Conservation (phyloP, 805 yeast genomes). For the Saturnispora ahearnii region DNA sequence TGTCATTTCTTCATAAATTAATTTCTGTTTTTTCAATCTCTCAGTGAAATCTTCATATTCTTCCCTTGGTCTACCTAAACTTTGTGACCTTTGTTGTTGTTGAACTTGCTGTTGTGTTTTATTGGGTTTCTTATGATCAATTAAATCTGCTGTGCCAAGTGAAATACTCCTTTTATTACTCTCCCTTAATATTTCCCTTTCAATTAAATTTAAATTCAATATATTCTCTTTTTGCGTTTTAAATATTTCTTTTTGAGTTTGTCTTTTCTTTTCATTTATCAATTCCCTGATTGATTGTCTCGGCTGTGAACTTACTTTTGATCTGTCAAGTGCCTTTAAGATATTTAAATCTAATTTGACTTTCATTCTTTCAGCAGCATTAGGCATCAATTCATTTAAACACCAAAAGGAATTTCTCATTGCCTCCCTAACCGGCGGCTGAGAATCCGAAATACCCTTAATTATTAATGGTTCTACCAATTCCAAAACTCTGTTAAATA, state of each 20-base stretch:
- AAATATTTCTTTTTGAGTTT: not conserved
- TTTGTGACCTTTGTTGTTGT: not conserved
- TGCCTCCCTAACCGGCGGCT: slow-evolving; percentile 67
- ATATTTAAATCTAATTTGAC: slow-evolving; percentile 35
- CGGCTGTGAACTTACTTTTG: slow-evolving; percentile 22
- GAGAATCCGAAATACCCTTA: slow-evolving; percentile 69
- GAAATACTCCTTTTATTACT: not conserved
- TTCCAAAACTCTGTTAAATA: slow-evolving; percentile 30
- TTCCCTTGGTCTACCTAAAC: slow-evolving; percentile 4
- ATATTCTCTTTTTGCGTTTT: not conserved
- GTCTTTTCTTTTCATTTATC: slow-evolving; percentile 34
- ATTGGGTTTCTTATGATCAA: slow-evolving; percentile 9
- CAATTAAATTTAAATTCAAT: not conserved
- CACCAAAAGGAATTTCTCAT: slow-evolving; percentile 73
- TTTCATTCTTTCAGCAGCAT: slow-evolving; percentile 34
- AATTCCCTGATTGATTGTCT: slow-evolving; percentile 42
- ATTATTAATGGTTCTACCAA: slow-evolving; percentile 40
- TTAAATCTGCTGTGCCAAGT: not conserved
- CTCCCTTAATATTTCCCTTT: not conserved
- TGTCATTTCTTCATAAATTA: slow-evolving; percentile 18
- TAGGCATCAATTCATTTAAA: slow-evolving; percentile 45
- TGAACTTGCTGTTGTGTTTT: slow-evolving; percentile 5
- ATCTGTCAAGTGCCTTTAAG: slow-evolving; percentile 52
- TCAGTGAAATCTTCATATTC: slow-evolving; percentile 18
- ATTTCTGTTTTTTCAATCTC: slow-evolving; percentile 15